phyloP scores from a whole-genome alignment of 1,139 yeast genomes.

The Blastobotrys illinoisensis region DNA sequence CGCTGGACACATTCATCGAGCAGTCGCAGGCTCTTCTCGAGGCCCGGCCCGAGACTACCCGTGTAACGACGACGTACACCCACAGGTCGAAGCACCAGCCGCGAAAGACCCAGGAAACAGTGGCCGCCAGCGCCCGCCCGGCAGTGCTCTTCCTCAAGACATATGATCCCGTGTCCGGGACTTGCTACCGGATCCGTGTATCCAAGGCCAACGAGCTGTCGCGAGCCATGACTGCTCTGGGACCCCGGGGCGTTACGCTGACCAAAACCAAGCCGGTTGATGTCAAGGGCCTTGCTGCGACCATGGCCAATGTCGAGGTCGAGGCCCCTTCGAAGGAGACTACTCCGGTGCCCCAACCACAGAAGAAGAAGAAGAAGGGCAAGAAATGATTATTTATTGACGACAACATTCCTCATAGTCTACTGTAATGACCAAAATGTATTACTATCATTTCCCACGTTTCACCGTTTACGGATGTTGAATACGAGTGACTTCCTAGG shows the following conservation, averaged over 20 bases:
- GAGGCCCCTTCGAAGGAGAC: conserved; percentile 14
- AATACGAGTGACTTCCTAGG: too few relatives aligned
- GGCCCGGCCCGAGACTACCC: conserved; percentile 45
- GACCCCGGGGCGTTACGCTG: conserved; percentile 67
- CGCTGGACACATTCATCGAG: conserved; percentile 46
- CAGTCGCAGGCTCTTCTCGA: conserved; percentile 42
- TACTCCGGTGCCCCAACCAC: conserved; percentile 12
- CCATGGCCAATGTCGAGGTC: conserved; percentile 29
- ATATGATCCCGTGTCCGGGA: conserved; percentile 65
- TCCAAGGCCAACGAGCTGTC: conserved; percentile 71
- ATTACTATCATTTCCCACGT: too few relatives aligned
- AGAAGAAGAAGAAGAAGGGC: conserved; percentile 22
- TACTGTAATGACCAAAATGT: neutral
- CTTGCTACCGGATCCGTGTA: conserved; percentile 58
- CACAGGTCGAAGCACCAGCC: conserved; percentile 31
- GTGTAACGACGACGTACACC: conserved; percentile 46
- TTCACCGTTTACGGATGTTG: too few relatives aligned
- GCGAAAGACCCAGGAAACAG: conserved; percentile 23
- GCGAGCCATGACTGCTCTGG: conserved; percentile 71
- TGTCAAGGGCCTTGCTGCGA: conserved; percentile 28
- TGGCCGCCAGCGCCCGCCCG: conserved; percentile 27
- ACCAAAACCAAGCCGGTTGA: conserved; percentile 13
- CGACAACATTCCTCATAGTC: neutral
- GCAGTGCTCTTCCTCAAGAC: conserved; percentile 58
- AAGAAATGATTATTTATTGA: conserved; percentile 16